phyloP scores from a whole-genome alignment of 2,329 filamentous ascomycete species.

The Botrytis hyacinthi region DNA sequence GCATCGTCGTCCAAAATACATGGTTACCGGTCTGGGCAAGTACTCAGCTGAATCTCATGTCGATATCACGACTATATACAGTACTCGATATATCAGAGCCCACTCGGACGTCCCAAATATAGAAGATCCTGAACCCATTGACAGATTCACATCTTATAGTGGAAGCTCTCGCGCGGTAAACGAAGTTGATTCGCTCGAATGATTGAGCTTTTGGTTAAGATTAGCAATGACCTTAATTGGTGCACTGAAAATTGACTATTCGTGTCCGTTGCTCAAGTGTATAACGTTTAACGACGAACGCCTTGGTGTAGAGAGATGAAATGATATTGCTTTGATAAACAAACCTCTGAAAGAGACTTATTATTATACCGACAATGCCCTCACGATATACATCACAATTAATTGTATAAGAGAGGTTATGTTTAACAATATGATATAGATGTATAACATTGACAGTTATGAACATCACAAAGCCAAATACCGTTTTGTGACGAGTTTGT shows the following conservation, averaged over 20 bases:
- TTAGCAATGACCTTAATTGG: neutral
- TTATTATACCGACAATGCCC: neutral
- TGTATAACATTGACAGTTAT: neutral
- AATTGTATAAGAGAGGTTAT: neutral
- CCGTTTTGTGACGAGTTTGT: neutral
- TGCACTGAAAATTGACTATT: neutral
- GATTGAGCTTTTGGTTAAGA: neutral
- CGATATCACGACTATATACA: neutral
- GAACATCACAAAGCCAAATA: neutral
- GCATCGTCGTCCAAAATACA: neutral
- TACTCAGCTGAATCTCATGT: neutral
- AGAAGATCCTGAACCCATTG: neutral
- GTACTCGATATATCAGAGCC: neutral
- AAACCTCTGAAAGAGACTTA: neutral
- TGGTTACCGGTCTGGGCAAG: neutral
- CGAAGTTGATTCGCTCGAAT: neutral
- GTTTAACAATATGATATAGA: neutral
- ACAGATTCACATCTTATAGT: neutral
- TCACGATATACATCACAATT: neutral
- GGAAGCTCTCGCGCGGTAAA: neutral
- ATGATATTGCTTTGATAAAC: neutral
- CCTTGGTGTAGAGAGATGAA: neutral
- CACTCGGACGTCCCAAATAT: neutral
- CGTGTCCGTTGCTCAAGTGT: neutral
- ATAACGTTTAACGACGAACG: neutral